A percentile compares a stretch with the other conserved stretches of the same genome.
Evolutionary conservation across 768 basidiomycete species (phyloP).

Genomic region (Dioszegia hungarica): DNA sequence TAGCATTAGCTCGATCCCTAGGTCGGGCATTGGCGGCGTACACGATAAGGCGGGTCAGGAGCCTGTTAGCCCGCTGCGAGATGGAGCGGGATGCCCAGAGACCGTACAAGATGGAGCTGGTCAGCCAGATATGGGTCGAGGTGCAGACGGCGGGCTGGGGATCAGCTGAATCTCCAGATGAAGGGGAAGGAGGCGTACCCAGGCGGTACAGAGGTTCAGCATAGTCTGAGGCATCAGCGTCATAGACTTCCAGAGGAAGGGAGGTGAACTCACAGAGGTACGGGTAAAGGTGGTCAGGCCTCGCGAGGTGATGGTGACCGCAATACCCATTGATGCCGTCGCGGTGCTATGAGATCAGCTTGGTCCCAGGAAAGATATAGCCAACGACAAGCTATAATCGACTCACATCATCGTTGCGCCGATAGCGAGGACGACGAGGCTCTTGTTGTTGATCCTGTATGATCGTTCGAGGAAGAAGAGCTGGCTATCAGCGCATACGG

Average conservation of each 20-base stretch:
- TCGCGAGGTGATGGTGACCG: background rate
- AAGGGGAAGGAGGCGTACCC: background rate
- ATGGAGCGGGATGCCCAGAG: background rate
- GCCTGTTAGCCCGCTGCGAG: background rate
- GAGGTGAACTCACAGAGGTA: background rate
- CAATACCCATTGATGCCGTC: background rate
- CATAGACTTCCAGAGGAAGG: too few species aligned
- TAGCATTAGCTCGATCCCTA: too few species aligned
- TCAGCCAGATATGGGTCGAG: conserved; percentile 1
- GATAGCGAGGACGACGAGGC: background rate
- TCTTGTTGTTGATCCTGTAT: conserved; percentile 1
- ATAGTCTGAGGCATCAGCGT: background rate
- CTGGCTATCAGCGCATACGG: background rate
- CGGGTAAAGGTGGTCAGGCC: background rate
- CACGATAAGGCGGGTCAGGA: background rate
- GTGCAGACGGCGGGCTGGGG: conserved; percentile 1
- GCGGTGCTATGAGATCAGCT: background rate
- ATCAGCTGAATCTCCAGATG: background rate
- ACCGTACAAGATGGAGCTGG: conserved; percentile 4
- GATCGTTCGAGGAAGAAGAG: conserved; percentile 6
- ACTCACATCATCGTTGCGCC: conserved; percentile 1
- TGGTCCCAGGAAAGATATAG: background rate
- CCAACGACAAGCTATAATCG: background rate
- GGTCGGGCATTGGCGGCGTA: background rate
- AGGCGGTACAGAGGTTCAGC: background rate